Conservation (phyloP, 2,329 filamentous ascomycete species). For the Aspergillus aculeatus region DNA sequence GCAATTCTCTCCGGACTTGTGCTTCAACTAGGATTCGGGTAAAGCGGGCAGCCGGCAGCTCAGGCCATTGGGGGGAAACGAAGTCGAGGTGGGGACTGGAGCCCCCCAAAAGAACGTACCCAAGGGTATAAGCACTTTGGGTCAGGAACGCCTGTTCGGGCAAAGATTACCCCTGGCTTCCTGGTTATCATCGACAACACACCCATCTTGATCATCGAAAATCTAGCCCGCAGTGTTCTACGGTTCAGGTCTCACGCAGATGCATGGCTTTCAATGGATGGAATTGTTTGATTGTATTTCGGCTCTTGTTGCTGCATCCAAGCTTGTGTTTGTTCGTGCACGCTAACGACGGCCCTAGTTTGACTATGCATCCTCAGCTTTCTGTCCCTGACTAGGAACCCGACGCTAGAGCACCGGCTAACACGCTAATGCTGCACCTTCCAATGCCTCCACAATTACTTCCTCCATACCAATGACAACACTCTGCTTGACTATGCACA, state of each 20-base stretch:
- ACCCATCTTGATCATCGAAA: not conserved
- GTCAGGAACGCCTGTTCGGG: constrained; percentile 18
- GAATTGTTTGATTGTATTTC: not conserved
- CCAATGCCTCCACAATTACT: not conserved
- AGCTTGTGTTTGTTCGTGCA: not conserved
- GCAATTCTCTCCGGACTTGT: not conserved
- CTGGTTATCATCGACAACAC: not conserved
- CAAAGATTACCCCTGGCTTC: constrained; percentile 14
- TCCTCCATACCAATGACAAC: not conserved
- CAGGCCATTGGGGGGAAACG: constrained; percentile 11
- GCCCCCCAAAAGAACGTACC: constrained; percentile 12
- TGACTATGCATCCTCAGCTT: constrained; percentile 5
- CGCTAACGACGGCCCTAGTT: constrained; percentile 1
- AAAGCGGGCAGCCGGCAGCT: constrained; percentile 13
- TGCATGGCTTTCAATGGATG: not conserved
- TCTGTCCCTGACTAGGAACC: constrained; percentile 7
- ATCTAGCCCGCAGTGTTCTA: not conserved
- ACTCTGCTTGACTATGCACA: not conserved
- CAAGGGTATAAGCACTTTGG: constrained; percentile 9
- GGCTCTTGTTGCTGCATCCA: not conserved
- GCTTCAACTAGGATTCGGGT: constrained; percentile 8
- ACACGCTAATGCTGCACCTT: not conserved
- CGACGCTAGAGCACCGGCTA: constrained; percentile 1
- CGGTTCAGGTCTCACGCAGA: not conserved
- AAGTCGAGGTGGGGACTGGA: constrained; percentile 1